Base-by-base conservation (phyloP, 2,329 filamentous ascomycete genomes). In the Coniochaeta sp. region DNA sequence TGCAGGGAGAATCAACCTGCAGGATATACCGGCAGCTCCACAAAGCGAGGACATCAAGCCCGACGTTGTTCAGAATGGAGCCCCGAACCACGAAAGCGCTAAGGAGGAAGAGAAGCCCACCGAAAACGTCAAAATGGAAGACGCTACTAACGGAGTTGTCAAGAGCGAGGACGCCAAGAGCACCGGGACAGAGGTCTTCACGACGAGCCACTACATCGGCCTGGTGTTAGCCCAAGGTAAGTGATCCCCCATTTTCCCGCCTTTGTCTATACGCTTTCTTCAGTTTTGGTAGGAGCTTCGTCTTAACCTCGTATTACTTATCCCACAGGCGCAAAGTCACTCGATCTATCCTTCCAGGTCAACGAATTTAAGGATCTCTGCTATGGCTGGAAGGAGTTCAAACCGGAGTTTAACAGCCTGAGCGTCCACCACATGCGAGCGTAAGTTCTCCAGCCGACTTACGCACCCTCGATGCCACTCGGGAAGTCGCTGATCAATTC, bases 161-260 rank as follows among this genome's bases (percentile, higher is more conserved):
- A 65, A 65, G 24, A 60, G 60, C 2, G 60, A 57, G 2, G 57
- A 56, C 16, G 34, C 24, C 3, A 34, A 65, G 38, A 26, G 57
- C n/a, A 57, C 60, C n/a, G 59, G 68, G 47, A 65, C 72, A 50
- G 78, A 80, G 60, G 77, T 98, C 30, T 96, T 90, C 71, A 98
- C 93, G 0, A 92, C 91, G 26, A 97, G 93, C 1, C 93, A 93
- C 73, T 99, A 98, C 71, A 91, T 99, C 69, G 95, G 95, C 38
- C 81, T 98, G 55, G 89, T 93, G 67, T 76, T 97, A 59, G 81
- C 82, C 40, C 83, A 88, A 78, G 88, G 90, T 91, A 81, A 71
- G 84, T 77, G 34, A 22, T 38, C 30, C 57, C 38, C 19, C 2
- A 22, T 36, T 56, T 8, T 8, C 30, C 32, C 28, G 5, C 30